phyloP scores from a whole-genome alignment of 1,284 basidiomycete species.

The Uromyces viciae-fabae region DNA sequence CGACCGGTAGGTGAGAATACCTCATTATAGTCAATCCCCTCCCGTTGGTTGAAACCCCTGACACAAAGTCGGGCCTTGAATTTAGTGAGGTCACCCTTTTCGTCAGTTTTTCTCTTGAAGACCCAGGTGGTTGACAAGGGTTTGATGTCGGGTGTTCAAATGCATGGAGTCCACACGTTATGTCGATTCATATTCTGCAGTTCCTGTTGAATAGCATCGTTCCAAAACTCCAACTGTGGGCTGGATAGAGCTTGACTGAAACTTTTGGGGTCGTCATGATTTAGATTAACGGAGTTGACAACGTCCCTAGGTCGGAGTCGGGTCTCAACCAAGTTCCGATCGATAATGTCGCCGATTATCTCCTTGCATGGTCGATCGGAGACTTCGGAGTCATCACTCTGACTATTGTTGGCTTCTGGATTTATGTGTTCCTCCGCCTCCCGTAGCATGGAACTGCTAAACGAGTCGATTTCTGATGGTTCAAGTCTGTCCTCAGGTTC shows the following conservation, averaged over 20 bases:
- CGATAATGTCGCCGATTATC: neutral
- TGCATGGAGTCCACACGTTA: neutral
- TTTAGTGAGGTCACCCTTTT: neutral
- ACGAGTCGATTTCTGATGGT: neutral
- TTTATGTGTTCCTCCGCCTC: neutral
- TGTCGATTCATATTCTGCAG: neutral
- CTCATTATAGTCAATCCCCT: neutral
- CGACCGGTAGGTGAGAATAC: neutral
- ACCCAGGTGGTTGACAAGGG: neutral
- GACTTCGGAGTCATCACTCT: too few relatives aligned
- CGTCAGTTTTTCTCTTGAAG: neutral
- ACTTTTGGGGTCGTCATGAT: neutral
- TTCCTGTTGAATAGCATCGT: neutral
- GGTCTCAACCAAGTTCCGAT: neutral
- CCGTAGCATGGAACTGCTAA: too few relatives aligned
- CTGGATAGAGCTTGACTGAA: neutral
- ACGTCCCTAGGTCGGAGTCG: neutral
- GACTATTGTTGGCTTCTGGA: neutral
- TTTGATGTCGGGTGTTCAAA: neutral
- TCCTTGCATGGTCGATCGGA: neutral
- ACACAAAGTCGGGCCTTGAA: constrained; percentile 13
- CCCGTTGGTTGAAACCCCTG: neutral
- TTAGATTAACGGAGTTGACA: neutral
- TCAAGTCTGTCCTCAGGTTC: neutral
- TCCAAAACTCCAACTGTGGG: neutral